Base-by-base conservation (phyloP, 768 basidiomycete genomes). In the Leccinum boreale region DNA sequence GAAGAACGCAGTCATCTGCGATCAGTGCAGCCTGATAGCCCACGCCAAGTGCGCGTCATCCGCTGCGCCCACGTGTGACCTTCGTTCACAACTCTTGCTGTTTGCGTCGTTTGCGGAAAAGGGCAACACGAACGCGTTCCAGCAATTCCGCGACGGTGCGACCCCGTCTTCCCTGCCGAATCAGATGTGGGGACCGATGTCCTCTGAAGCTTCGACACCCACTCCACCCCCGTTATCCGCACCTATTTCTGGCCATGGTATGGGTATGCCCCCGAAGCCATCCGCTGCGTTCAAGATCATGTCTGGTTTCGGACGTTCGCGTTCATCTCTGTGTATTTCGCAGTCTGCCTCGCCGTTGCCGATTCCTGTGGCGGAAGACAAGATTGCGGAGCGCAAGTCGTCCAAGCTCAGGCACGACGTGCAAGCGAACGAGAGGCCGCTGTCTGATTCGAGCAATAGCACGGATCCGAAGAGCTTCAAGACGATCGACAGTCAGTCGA, bases 1-100 rank as follows among this genome's bases (percentile, higher is more conserved):
- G 80, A 93, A 89, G 74, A 87, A 81, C 56, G 94, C 90, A 1
- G 87, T 94, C 9, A 78, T 98, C 7, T 98, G 95, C 67, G 86
- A 89, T 42, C 85, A 87, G 61, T 98, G 95, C 75, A 93, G 87
- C 63, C 82, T 98, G 58, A 90, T 98, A 59, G 85, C 88, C 24
- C 95, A 98, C 70, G 75, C 85, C 23, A 88, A 87, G 67, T 94
- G 92, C 63, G 82, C 85, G 0, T 64, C 73, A 35, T 84, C 87
- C 58, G 88, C 92, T 1, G 85, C 90, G 9, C 86, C 87, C 5
- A 90, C 87, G 3, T 94, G 92, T 65, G 89, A 93, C 67, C 79
- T 92, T 44, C 87, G 89, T 56, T 83, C 89, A 2, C 90, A 91
- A 67, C 79, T 93, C n/a, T 74, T 92, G 47, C 72, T 85, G 49